A percentile compares a stretch with the other conserved stretches of the same genome.
phyloP scores from a whole-genome alignment of 148 eudicot genomes.

The Amaranthus hypochondriacus region DNA sequence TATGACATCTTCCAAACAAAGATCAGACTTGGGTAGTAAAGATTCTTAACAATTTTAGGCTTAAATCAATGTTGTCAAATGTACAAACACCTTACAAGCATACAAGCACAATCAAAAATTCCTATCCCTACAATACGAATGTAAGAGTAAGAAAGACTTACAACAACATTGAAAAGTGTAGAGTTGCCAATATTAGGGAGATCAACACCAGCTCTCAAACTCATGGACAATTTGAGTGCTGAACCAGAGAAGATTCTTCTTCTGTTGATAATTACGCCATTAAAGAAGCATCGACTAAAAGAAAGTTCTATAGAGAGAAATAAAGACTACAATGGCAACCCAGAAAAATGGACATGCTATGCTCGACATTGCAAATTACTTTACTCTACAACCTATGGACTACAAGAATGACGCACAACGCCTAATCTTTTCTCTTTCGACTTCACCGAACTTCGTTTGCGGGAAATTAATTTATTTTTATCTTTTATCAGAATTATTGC shows the following conservation, averaged over 20 bases:
- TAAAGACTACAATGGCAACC: constrained; percentile 42
- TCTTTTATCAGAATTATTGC: too few species aligned
- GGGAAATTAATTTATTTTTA: too few species aligned
- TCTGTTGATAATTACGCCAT: constrained; percentile 8
- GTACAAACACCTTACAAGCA: constrained; percentile 21
- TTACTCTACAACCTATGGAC: too few species aligned
- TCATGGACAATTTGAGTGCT: constrained; percentile 62
- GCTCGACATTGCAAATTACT: constrained; percentile 57
- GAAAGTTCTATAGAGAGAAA: constrained; percentile 22
- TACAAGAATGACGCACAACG: not conserved
- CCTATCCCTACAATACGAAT: not conserved
- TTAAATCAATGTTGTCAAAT: not conserved
- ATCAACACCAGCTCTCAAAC: constrained; percentile 93
- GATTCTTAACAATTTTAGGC: too few species aligned
- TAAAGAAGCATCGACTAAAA: constrained; percentile 14
- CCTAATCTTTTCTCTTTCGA: not conserved
- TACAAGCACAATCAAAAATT: not conserved
- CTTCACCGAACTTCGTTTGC: not conserved
- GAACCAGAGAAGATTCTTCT: constrained; percentile 40
- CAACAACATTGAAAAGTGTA: constrained; percentile 97
- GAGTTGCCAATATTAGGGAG: constrained; percentile 98
- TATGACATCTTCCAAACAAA: too few species aligned
- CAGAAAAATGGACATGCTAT: constrained; percentile 40
- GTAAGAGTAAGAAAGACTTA: constrained; percentile 28
- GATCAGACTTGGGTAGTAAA: too few species aligned